A percentile compares a stretch with the other conserved stretches of the same genome.
These are phyloP conservation scores for Daedalea quercina DNA, from an alignment of 768 basidiomycete genomes.

Conservation along the genomic window DNA sequence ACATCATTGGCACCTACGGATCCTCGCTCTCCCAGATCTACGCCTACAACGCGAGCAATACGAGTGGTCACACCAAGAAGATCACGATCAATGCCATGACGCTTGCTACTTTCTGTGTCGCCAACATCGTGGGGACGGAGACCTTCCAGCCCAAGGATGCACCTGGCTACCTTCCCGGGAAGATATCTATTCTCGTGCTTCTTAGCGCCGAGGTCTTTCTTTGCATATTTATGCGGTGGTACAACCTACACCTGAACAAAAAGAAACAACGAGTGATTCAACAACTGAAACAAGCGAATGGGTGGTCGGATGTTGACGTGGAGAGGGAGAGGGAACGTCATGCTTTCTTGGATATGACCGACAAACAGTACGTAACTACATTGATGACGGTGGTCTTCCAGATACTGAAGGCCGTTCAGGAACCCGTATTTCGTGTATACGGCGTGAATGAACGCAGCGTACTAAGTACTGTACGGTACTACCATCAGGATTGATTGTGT, in stretches of 20 bases:
- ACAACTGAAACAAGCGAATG: conserved; percentile 35
- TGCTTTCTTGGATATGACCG: conserved; percentile 59
- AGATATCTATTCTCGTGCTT: conserved; percentile 57
- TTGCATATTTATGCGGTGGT: conserved; percentile 43
- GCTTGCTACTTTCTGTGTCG: conserved; percentile 45
- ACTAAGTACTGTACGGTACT: too few species aligned
- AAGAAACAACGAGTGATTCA: conserved; percentile 37
- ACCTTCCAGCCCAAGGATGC: conserved; percentile 60
- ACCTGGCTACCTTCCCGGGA: conserved; percentile 58
- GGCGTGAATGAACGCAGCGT: conserved; percentile 30
- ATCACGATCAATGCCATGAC: conserved; percentile 58
- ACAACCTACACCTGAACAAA: conserved; percentile 50
- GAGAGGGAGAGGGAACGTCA: conserved; percentile 50
- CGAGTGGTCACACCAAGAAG: conserved; percentile 63
- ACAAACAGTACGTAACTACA: conserved; percentile 43
- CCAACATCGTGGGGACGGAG: conserved; percentile 59
- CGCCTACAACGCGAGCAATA: conserved; percentile 61
- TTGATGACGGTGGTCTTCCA: neutral
- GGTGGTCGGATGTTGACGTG: conserved; percentile 55
- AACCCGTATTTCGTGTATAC: conserved; percentile 59
- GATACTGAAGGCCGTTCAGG: conserved; percentile 22
- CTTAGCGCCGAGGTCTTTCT: conserved; percentile 45
- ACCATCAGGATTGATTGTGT: too few species aligned
- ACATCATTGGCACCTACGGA: conserved; percentile 50
- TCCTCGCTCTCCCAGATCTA: conserved; percentile 57